Evolutionary conservation across 2,329 filamentous ascomycete species (phyloP).

Genomic region (Diplodia seriata): DNA sequence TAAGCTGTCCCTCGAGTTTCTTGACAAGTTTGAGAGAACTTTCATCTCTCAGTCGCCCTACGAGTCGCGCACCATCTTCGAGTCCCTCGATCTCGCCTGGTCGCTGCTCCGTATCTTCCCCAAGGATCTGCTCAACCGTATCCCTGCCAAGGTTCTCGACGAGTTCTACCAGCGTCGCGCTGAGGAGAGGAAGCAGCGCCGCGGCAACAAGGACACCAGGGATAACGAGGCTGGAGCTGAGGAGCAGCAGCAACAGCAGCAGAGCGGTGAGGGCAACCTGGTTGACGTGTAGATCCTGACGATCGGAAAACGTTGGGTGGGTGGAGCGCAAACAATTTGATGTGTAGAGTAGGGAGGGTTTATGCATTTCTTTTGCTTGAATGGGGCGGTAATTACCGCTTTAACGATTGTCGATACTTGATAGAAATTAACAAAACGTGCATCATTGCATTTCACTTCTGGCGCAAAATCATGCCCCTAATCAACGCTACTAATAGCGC

Average conservation of each 20-base stretch:
- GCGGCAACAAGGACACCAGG: conserved; percentile 53
- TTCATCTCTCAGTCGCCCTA: conserved; percentile 94
- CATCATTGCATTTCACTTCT: background rate
- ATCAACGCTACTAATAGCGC: background rate
- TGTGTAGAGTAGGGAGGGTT: conserved; percentile 23
- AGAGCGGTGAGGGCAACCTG: conserved; percentile 24
- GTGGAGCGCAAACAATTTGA: background rate
- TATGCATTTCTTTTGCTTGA: conserved; percentile 25
- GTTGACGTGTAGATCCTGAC: conserved; percentile 30
- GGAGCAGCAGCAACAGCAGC: conserved; percentile 9
- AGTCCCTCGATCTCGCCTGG: conserved; percentile 96
- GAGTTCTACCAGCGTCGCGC: conserved; percentile 57
- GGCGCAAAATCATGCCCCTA: no score
- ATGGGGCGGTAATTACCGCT: conserved; percentile 11
- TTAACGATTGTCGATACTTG: conserved; percentile 23
- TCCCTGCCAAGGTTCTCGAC: conserved; percentile 61
- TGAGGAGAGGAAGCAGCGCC: conserved; percentile 45
- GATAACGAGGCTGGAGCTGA: conserved; percentile 48
- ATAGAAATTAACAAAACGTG: conserved; percentile 19
- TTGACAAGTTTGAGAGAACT: conserved; percentile 96
- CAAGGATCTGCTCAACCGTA: conserved; percentile 95
- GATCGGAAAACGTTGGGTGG: background rate
- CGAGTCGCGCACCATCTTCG: conserved; percentile 88
- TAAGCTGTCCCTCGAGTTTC: conserved; percentile 95
- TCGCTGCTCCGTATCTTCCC: conserved; percentile 95